Evolutionary conservation across 768 basidiomycete genomes (phyloP).

Genomic region (Suillus placidus): DNA sequence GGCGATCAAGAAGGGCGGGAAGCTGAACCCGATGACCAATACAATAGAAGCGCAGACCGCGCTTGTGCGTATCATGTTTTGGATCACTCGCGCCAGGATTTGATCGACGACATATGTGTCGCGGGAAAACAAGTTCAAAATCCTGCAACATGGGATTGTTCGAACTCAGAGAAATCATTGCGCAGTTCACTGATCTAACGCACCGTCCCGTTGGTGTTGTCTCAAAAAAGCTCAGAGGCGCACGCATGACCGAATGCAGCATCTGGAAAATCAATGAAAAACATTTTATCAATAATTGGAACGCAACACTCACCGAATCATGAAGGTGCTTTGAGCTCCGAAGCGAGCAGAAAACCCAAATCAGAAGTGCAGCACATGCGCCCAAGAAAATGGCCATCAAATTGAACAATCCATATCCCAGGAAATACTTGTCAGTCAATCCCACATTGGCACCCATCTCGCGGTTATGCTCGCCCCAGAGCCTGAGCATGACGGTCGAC

Average conservation of each 20-base stretch:
- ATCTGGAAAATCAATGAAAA: conserved; percentile 48
- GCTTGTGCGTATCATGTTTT: conserved; percentile 67
- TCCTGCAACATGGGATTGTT: conserved; percentile 42
- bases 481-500: conserved; percentile 68
- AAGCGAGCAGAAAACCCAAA: conserved; percentile 79
- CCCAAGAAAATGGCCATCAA: conserved; percentile 56
- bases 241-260: conserved; percentile 77
- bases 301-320: conserved; percentile 56
- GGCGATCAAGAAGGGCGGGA: conserved; percentile 80
- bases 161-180: neutral
- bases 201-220: conserved; percentile 83
- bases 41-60: conserved; percentile 61
- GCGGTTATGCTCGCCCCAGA: conserved; percentile 82
- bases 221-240: conserved; percentile 90
- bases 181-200: conserved; percentile 14
- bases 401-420: conserved; percentile 71
- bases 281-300: neutral
- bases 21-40: conserved; percentile 76
- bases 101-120: conserved; percentile 89
- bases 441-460: conserved; percentile 58
- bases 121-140: conserved; percentile 89
- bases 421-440: conserved; percentile 55
- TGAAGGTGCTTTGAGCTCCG: conserved; percentile 76
- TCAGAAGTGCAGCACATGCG: conserved; percentile 58
- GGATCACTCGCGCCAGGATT: conserved; percentile 72